A percentile compares a stretch with the other conserved stretches of the same genome.
These are phyloP conservation scores for Incumbomyces delicatus DNA, from an alignment of 2,329 filamentous ascomycete species.

Conservation along the genomic window DNA sequence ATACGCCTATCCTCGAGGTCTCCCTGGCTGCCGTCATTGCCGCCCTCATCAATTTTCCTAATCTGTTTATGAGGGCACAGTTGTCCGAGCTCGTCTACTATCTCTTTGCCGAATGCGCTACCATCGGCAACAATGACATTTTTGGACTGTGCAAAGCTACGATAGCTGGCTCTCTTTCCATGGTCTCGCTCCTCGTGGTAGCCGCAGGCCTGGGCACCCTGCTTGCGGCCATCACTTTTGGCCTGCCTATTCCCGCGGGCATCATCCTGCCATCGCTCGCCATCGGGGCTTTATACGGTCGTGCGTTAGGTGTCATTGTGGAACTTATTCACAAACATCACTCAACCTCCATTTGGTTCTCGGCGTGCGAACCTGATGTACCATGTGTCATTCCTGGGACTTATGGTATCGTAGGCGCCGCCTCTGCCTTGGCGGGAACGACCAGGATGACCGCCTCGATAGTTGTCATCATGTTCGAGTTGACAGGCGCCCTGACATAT, in stretches of 20 bases:
- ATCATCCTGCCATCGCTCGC: conserved; percentile 95
- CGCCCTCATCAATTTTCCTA: conserved; percentile 86
- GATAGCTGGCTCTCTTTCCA: conserved; percentile 69
- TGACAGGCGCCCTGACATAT: conserved; percentile 90
- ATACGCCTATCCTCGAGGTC: conserved; percentile 70
- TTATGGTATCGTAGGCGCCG: conserved; percentile 92
- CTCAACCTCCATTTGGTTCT: conserved; percentile 67
- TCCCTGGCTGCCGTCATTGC: conserved; percentile 69
- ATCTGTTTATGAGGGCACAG: conserved; percentile 91
- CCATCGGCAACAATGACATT: conserved; percentile 64
- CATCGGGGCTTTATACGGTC: conserved; percentile 81
- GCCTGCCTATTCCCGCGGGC: conserved; percentile 85
- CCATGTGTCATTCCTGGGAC: conserved; percentile 88
- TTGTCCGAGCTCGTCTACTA: conserved; percentile 83
- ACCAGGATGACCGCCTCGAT: conserved; percentile 97
- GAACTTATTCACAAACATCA: conserved; percentile 77
- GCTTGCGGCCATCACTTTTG: conserved; percentile 80
- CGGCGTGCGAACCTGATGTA: conserved; percentile 71
- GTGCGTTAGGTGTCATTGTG: conserved; percentile 79
- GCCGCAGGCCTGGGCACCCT: conserved; percentile 77
- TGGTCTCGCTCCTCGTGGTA: conserved; percentile 71
- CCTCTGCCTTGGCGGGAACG: conserved; percentile 84
- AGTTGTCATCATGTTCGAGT: conserved; percentile 98
- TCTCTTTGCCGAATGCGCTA: conserved; percentile 82
- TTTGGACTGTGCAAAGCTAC: conserved; percentile 77